A percentile compares a stretch with the other conserved stretches of the same genome.
These are phyloP conservation scores for Zymoseptoria pseudotritici DNA, from an alignment of 2,329 filamentous ascomycete genomes.

Conservation along the genomic window DNA sequence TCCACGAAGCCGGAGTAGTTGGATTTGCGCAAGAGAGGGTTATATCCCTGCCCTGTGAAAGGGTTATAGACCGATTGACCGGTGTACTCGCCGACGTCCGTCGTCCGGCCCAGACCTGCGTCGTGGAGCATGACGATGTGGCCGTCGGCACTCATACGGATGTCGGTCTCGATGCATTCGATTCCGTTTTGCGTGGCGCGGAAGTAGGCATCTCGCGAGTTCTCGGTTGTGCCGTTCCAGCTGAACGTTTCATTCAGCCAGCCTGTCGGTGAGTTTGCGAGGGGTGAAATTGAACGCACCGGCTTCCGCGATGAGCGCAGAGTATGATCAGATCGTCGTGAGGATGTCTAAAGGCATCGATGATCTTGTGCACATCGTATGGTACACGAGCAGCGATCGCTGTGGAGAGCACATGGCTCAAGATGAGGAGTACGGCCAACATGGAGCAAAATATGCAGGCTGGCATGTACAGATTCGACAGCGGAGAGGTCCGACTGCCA, in stretches of 20 bases:
- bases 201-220: conserved; percentile 16
- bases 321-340: conserved; percentile 12
- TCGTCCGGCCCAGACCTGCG: conserved; percentile 9
- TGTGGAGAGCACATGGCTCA: neutral
- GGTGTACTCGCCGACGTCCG: conserved; percentile 12
- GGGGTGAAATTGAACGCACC: neutral
- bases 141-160: conserved; percentile 10
- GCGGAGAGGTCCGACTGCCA: neutral
- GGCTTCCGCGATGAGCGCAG: conserved; percentile 13
- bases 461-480: neutral
- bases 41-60: conserved; percentile 13
- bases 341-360: conserved; percentile 13
- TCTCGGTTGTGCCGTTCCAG: conserved; percentile 18
- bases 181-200: conserved; percentile 3
- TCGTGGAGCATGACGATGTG: conserved; percentile 14
- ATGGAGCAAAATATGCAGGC: neutral
- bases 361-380: conserved; percentile 10
- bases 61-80: conserved; percentile 12
- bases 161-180: conserved; percentile 17
- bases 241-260: conserved; percentile 1
- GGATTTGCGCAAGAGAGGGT: conserved; percentile 4
- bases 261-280: neutral
- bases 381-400: neutral
- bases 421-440: neutral
- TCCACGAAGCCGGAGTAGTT: conserved; percentile 11